Percentiles rank a stretch among this genome's conserved stretches.
These are phyloP conservation scores for Annulohypoxylon truncatum DNA, from an alignment of 2,329 filamentous ascomycete species.

Conservation along the genomic window DNA sequence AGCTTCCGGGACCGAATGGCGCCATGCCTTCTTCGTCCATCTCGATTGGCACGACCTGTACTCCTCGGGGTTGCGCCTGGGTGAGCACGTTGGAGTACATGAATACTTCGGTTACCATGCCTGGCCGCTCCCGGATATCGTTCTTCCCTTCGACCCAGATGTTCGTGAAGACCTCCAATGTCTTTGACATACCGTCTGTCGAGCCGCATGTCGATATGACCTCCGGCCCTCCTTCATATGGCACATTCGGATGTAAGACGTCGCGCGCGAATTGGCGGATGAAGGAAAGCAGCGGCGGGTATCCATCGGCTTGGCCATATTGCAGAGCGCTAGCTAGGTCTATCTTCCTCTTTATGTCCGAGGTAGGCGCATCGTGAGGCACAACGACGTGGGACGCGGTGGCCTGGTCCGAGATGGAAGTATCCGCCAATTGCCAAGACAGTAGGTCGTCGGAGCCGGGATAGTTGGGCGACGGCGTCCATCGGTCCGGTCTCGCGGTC, in stretches of 20 bases:
- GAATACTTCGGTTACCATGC: constrained; percentile 82
- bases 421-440: constrained; percentile 52
- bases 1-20: constrained; percentile 76
- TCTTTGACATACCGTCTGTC: constrained; percentile 87
- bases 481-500: constrained; percentile 78
- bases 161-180: constrained; percentile 79
- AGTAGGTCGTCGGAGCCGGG: constrained; percentile 57
- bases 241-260: constrained; percentile 82
- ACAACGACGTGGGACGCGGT: constrained; percentile 71
- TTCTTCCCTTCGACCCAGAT: constrained; percentile 78
- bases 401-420: constrained; percentile 44
- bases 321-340: constrained; percentile 86
- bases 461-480: constrained; percentile 75
- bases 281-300: constrained; percentile 81
- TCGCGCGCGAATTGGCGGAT: constrained; percentile 81
- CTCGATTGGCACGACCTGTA: constrained; percentile 78
- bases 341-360: constrained; percentile 75
- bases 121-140: constrained; percentile 76
- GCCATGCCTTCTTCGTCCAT: constrained; percentile 85
- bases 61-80: constrained; percentile 72
- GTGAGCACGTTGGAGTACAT: constrained; percentile 82
- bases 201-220: constrained; percentile 83
- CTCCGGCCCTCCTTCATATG: constrained; percentile 81
- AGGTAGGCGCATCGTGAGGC: constrained; percentile 63
- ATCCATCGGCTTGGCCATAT: constrained; percentile 86